Percentiles rank a stretch among this genome's conserved stretches.
Conservation (phyloP, 192 early-diverging fungal genomes). For the Cetraspora pellucida region DNA sequence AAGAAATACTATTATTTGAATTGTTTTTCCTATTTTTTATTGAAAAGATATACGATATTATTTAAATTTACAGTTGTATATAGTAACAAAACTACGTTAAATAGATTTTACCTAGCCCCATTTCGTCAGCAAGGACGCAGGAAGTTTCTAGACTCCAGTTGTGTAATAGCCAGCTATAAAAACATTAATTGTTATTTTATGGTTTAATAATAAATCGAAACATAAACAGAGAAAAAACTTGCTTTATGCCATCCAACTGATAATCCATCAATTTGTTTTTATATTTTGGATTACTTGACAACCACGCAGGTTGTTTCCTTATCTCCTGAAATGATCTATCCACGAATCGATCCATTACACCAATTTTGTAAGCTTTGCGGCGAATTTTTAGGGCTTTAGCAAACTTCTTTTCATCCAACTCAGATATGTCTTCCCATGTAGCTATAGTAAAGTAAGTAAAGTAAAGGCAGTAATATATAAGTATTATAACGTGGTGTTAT, state of each 20-base stretch:
- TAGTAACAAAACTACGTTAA: neutral
- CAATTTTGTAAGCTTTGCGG: slow-evolving; percentile 42
- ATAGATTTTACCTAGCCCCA: slow-evolving; percentile 61
- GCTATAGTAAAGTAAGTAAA: slow-evolving; percentile 35
- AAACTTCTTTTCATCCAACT: slow-evolving; percentile 40
- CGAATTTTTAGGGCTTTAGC: slow-evolving; percentile 39
- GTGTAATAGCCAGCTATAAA: slow-evolving; percentile 65
- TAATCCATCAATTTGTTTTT: slow-evolving; percentile 56
- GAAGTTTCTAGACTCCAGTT: slow-evolving; percentile 61
- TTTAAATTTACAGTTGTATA: neutral
- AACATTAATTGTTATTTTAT: neutral
- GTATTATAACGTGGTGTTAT: neutral
- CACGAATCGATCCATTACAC: neutral
- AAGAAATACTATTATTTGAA: slow-evolving; percentile 70
- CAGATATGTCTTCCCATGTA: slow-evolving; percentile 42
- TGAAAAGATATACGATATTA: neutral
- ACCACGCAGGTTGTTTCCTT: slow-evolving; percentile 55
- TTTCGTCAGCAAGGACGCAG: slow-evolving; percentile 75
- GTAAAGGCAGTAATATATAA: slow-evolving; percentile 25
- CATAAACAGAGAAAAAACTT: slow-evolving; percentile 12
- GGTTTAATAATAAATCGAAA: neutral
- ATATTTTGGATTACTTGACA: neutral
- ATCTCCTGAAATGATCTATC: slow-evolving; percentile 2
- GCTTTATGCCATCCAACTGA: slow-evolving; percentile 67
- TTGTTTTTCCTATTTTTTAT: slow-evolving; percentile 59